These are phyloP conservation scores for Penicillium sp. DNA, from an alignment of 2,329 filamentous ascomycete genomes.

Conservation along the genomic window DNA sequence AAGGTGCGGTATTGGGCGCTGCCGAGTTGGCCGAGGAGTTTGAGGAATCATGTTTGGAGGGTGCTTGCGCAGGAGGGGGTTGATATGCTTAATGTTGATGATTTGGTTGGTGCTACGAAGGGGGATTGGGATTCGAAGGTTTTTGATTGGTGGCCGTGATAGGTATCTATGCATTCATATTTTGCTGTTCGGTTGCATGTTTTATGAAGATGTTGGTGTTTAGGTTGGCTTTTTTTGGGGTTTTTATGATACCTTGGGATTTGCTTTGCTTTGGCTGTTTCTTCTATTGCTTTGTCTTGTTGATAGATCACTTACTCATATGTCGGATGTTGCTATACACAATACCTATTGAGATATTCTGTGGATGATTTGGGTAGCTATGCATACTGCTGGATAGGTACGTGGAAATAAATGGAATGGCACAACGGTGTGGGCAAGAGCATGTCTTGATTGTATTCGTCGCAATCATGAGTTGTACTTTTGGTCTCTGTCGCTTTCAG, in stretches of 20 bases:
- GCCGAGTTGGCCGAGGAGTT: constrained; percentile 52
- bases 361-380: background rate
- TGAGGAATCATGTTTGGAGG: constrained; percentile 55
- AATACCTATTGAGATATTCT: background rate
- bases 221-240: background rate
- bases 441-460: background rate
- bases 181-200: too few species aligned
- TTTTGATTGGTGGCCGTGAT: constrained; percentile 36
- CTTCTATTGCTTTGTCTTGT: background rate
- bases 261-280: background rate
- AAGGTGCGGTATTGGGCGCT: constrained; percentile 57
- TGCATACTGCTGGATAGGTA: background rate
- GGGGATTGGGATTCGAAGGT: constrained; percentile 46
- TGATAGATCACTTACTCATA: constrained; percentile 6
- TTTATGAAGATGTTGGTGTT: constrained; percentile 1
- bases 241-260: constrained; percentile 4
- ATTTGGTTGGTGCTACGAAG: constrained; percentile 48
- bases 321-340: background rate
- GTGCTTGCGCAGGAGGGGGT: constrained; percentile 53
- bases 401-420: background rate
- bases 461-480: background rate
- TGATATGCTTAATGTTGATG: constrained; percentile 58
- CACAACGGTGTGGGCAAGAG: background rate
- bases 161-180: background rate
- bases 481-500: background rate